Percentiles rank a stretch among this genome's conserved stretches.
These are phyloP conservation scores for Stephanodiscus triporus DNA, from an alignment of 108 stramenopile species.

Conservation along the genomic window DNA sequence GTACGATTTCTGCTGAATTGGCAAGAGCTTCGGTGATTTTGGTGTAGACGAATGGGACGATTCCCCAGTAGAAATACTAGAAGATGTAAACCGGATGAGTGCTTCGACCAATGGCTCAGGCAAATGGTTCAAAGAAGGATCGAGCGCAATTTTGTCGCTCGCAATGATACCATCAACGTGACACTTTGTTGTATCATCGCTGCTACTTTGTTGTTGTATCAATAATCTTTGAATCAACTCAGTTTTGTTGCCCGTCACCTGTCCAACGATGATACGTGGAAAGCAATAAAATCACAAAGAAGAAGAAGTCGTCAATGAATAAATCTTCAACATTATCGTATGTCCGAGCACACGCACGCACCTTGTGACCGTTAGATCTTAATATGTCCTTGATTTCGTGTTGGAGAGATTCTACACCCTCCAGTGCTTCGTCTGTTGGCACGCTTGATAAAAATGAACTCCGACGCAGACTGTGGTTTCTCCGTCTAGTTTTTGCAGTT, in stretches of 20 bases:
- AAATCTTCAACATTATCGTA: background rate
- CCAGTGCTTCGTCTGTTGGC: background rate
- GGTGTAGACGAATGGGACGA: background rate
- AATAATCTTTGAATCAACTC: constrained; percentile 31
- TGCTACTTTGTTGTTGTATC: constrained; percentile 17
- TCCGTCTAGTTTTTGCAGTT: background rate
- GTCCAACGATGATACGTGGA: background rate
- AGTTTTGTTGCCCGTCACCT: constrained; percentile 26
- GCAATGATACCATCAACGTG: background rate
- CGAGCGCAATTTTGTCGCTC: background rate
- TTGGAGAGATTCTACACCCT: constrained; percentile 6
- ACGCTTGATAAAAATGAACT: background rate
- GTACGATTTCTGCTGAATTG: constrained; percentile 54
- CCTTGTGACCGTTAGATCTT: constrained; percentile 28
- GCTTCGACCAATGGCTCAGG: constrained; percentile 24
- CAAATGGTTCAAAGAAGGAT: constrained; percentile 15
- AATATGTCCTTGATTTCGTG: constrained; percentile 25
- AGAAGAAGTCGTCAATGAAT: background rate
- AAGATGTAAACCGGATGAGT: constrained; percentile 34
- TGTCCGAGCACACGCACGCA: background rate
- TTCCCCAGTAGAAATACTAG: background rate
- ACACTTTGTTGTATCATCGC: background rate
- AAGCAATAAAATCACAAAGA: background rate
- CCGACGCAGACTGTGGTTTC: background rate
- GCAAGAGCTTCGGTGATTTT: constrained; percentile 41